Conservation (phyloP, 495 filamentous ascomycete species). For the Staphylotrichum tortipilum region DNA sequence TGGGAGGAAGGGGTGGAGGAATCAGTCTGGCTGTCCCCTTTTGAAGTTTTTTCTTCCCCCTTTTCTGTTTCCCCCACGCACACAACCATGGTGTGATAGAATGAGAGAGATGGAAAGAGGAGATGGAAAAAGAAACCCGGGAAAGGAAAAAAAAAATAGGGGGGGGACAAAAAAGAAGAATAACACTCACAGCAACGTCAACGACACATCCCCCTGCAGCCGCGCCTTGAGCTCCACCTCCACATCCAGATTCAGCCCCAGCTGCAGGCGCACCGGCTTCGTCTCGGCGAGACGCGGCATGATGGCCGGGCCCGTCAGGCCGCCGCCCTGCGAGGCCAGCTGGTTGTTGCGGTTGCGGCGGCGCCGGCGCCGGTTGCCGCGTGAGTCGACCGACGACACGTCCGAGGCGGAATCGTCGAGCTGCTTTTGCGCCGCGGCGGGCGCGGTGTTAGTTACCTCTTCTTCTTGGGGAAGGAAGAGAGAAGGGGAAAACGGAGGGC, state of each 20-base stretch:
- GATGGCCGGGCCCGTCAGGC: conserved; percentile 3
- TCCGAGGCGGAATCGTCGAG: conserved; percentile 24
- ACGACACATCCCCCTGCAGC: conserved; percentile 27
- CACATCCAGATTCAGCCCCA: conserved; percentile 29
- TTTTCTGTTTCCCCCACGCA: too few species aligned
- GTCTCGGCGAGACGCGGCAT: conserved; percentile 21
- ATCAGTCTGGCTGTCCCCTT: too few species aligned
- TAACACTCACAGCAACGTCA: conserved; percentile 29
- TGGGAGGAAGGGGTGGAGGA: neutral
- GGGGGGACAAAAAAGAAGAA: neutral
- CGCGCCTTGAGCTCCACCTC: conserved; percentile 30
- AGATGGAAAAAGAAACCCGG: neutral
- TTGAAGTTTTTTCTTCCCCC: too few species aligned
- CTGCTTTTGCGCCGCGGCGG: neutral
- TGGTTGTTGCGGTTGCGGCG: conserved; percentile 22
- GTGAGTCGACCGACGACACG: conserved; percentile 22
- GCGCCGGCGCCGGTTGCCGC: too few species aligned
- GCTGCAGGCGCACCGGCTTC: conserved; percentile 29
- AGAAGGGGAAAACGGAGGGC: neutral
- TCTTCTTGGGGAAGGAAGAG: neutral
- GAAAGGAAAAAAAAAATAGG: too few species aligned
- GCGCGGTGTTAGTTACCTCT: too few species aligned
- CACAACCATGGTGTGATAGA: too few species aligned
- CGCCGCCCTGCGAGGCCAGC: conserved; percentile 10
- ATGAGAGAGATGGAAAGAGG: neutral